phyloP scores from a whole-genome alignment of 2,329 filamentous ascomycete genomes.

The Tolypocladium endophyticum region DNA sequence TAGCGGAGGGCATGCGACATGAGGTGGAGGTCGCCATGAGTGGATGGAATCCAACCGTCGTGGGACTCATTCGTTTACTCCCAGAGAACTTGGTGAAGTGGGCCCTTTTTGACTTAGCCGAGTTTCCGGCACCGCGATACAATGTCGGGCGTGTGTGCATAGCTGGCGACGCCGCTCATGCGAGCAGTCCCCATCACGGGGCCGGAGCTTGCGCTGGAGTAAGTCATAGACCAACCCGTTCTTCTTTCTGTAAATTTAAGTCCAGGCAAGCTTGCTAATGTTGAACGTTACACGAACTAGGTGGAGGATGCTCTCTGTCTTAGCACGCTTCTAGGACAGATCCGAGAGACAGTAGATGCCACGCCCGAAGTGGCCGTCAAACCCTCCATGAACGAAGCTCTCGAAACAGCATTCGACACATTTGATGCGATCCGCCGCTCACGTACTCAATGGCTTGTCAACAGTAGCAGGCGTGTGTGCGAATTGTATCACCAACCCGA shows the following conservation, averaged over 20 bases:
- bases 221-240: too few species aligned
- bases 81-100: conserved; percentile 18
- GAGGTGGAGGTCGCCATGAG: neutral
- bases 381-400: neutral
- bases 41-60: neutral
- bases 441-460: conserved; percentile 37
- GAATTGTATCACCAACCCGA: neutral
- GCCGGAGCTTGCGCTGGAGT: conserved; percentile 44
- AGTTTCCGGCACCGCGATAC: conserved; percentile 29
- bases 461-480: conserved; percentile 32
- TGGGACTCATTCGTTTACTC: neutral
- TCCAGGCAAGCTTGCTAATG: too few species aligned
- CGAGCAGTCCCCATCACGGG: conserved; percentile 49
- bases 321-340: neutral
- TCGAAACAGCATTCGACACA: conserved; percentile 1
- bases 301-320: conserved; percentile 38
- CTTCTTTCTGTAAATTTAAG: too few species aligned
- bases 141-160: conserved; percentile 34
- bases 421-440: conserved; percentile 41
- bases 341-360: neutral
- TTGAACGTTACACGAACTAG: too few species aligned
- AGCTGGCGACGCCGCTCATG: conserved; percentile 53
- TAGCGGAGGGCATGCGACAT: neutral
- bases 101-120: conserved; percentile 34
- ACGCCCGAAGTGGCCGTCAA: neutral